Evolutionary conservation across 2,329 filamentous ascomycete species (phyloP), one percentile per base, ranked within the genome.

Genomic region (Corynespora cassiicola): DNA sequence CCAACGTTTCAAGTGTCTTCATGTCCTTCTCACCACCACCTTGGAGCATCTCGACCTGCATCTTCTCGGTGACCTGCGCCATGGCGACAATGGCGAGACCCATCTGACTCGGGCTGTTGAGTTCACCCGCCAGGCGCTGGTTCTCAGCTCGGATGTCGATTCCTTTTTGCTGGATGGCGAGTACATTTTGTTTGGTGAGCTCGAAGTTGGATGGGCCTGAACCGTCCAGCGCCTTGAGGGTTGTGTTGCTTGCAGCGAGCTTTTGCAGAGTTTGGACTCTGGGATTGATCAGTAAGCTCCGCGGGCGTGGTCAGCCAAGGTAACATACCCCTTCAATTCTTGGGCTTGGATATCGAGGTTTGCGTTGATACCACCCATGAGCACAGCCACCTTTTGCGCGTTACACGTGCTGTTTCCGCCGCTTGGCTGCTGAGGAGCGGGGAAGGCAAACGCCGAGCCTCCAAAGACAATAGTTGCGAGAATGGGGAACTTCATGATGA

Each of bases 321-420:
- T 16, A 9, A 25, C 38, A 9, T 35, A 52, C 55, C 49, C 50
- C 31, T 48, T 34, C 3, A 56, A 35, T 20, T 58, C 55, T 12
- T 53, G 45, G 14, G 42, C 42, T 27, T 58, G 55, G 11, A 58
- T 55, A 16, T 47, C 39, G 16, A 58, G 43, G 22, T 55, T 56
- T 7, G 43, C 36, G 17, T 56, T 39, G 7, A 56, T 58, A 5
- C 53, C 53, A 1, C 41, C 36, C 2, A 39, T 27, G 5, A 58
- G 42, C 8, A 54, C 14, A 6, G 15, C 26, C 8, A 14, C 23
- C 14, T 9, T 14, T 9, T 16, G 25, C n/a, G 24, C 30, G 19
- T 20, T 26, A 16, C 36, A 39, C 15, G 36, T 28, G 2, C 10
- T n/a, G 20, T 38, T 38, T 12, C 10, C 18, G 10, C 7, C 12